These are phyloP conservation scores for Domatiomyces globalis DNA, from an alignment of 2,329 filamentous ascomycete genomes.

Conservation along the genomic window DNA sequence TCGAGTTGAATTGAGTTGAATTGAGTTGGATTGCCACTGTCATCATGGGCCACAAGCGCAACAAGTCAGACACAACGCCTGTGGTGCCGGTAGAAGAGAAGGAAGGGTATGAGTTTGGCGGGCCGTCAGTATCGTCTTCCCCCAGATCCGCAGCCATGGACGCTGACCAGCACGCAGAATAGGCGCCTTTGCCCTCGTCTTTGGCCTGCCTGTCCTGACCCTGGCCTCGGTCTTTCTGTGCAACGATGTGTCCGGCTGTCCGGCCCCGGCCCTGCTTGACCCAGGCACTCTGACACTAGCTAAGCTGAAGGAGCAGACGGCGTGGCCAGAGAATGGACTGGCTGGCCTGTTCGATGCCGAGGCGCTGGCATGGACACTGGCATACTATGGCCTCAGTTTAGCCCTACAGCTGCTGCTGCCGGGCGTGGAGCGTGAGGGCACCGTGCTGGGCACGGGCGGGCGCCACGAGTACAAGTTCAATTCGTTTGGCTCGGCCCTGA, in stretches of 20 bases:
- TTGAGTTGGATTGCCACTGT: neutral
- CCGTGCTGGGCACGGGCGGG: conserved; percentile 54
- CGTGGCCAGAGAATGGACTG: conserved; percentile 62
- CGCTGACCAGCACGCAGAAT: conserved; percentile 37
- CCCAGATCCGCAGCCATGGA: neutral
- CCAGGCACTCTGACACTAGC: conserved; percentile 58
- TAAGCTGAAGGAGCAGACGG: conserved; percentile 62
- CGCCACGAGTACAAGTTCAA: conserved; percentile 73
- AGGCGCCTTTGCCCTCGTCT: conserved; percentile 63
- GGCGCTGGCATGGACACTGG: conserved; percentile 55
- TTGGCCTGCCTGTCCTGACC: conserved; percentile 64
- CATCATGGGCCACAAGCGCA: conserved; percentile 3
- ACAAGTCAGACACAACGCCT: conserved; percentile 2
- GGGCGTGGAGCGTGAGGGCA: conserved; percentile 56
- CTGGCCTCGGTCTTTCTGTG: conserved; percentile 73
- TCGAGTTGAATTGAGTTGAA: neutral
- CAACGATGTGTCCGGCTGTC: conserved; percentile 87
- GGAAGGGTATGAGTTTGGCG: conserved; percentile 34
- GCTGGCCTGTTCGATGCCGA: conserved; percentile 55
- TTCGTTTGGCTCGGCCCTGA: conserved; percentile 58
- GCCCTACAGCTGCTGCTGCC: conserved; percentile 65
- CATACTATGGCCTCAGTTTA: conserved; percentile 65
- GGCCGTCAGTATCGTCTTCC: conserved; percentile 26
- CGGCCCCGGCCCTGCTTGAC: conserved; percentile 62
- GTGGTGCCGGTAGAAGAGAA: conserved; percentile 18